phyloP scores from a whole-genome alignment of 176 grass and related monocot genomes.

The Triticum timopheevii region DNA sequence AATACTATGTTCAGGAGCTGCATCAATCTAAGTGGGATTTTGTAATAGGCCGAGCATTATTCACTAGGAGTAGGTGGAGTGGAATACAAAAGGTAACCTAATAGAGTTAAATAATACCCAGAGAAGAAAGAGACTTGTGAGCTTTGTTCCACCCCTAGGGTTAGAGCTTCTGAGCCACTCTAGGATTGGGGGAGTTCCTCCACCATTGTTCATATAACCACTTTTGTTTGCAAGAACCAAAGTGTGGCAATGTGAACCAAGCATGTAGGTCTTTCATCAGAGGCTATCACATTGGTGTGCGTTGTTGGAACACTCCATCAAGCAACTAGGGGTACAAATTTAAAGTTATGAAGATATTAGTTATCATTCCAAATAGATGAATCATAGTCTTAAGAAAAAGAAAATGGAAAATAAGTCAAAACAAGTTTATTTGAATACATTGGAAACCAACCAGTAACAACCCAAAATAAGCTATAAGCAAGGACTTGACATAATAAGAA shows the following conservation, averaged over 20 bases:
- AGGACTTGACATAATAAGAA: not conserved
- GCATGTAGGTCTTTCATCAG: not conserved
- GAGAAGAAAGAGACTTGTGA: not conserved
- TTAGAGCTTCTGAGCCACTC: not conserved
- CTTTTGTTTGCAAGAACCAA: too few species aligned
- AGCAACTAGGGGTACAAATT: not conserved
- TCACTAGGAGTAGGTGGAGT: not conserved
- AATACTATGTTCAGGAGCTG: not conserved
- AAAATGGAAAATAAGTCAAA: not conserved
- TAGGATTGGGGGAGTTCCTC: not conserved
- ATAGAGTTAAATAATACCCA: too few species aligned
- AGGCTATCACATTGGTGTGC: not conserved
- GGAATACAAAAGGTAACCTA: not conserved
- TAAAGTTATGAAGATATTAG: not conserved
- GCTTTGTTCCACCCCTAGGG: not conserved
- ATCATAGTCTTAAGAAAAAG: not conserved
- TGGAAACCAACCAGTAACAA: not conserved
- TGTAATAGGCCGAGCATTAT: not conserved
- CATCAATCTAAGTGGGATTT: not conserved
- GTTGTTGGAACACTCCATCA: not conserved
- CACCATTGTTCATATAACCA: not conserved
- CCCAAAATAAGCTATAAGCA: not conserved
- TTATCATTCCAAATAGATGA: conserved; percentile 11
- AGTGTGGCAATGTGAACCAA: not conserved
- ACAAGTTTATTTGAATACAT: not conserved